Base-by-base conservation (phyloP, 1,139 yeast species). In the Spencermartinsiella ligniputridi region DNA sequence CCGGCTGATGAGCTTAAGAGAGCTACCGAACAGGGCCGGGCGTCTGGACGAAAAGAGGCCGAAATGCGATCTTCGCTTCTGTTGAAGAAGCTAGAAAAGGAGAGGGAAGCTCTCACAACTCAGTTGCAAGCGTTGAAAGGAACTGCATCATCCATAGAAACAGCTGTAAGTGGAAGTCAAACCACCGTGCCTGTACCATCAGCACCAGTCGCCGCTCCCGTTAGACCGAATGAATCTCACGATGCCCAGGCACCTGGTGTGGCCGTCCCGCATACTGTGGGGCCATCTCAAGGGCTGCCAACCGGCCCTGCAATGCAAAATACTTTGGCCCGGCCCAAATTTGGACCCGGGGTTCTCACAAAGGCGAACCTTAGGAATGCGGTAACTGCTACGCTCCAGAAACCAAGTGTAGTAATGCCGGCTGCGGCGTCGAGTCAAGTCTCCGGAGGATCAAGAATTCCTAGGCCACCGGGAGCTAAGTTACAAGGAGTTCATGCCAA, bases 51-150 rank as follows among this genome's bases (percentile, higher is more conserved):
- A 50, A 27, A 53, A 55, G 45, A 49, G 50, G 39, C 45, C 47
- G 39, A 58, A 13, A 61, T 70, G 64, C 62, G 68, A 40, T 54
- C 57, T n/a, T 62, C 56, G 45, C 50, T 69, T 39, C 46, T 68
- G 19, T 58, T 63, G 36, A 51, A 60, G 30, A 67, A 66, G 52
- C 50, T 64, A 13, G 63, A 64, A 15, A 60, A 57, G 38, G 64
- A 61, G 39, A 63, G 63, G 44, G 49, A 57, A 35, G 62, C 57
- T 16, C 53, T 69, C 33, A 36, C 44, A 13, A 43, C 45, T 3
- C 49, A 51, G 35, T 27, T 51, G 3, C 29, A 44, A 20, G 27
- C 27, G 13, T 37, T 49, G 24, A 46, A 44, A 37, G 48, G 48
- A 6, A 12, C 32, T 22, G 24, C 40, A 2, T 36, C 13, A 9